Conservation (phyloP, 257 asterid species). For the Solanum chiquidenum region DNA sequence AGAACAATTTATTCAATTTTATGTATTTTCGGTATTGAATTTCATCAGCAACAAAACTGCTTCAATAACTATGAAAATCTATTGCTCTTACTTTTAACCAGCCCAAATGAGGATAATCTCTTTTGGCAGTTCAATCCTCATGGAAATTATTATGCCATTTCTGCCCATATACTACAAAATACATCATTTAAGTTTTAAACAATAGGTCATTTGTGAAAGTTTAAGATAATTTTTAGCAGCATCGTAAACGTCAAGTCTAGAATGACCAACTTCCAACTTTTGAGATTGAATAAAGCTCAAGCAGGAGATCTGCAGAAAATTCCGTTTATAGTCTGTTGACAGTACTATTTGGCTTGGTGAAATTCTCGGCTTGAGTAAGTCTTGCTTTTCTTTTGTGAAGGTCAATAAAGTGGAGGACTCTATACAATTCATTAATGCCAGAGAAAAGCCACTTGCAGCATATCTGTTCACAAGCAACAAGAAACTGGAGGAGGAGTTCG, state of each 20-base stretch:
- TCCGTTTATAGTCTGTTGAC: background rate
- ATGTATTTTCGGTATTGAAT: background rate
- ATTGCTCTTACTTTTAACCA: background rate
- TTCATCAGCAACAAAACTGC: background rate
- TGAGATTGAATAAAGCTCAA: background rate
- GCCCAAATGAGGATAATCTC: background rate
- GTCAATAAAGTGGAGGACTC: slow-evolving; percentile 59
- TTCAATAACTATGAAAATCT: background rate
- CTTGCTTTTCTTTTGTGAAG: slow-evolving; percentile 24
- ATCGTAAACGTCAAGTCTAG: background rate
- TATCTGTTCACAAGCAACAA: slow-evolving; percentile 71
- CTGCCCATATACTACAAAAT: background rate
- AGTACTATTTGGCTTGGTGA: background rate
- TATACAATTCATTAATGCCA: slow-evolving; percentile 41
- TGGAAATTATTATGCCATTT: background rate
- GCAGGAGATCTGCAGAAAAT: background rate
- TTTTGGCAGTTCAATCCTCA: background rate
- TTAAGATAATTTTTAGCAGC: background rate
- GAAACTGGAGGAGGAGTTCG: slow-evolving; percentile 60
- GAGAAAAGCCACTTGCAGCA: slow-evolving; percentile 89
- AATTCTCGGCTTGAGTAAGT: background rate
- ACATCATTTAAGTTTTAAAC: background rate
- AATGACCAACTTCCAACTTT: background rate
- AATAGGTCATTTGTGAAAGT: background rate
- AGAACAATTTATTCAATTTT: background rate